Percentiles rank a stretch among this genome's conserved stretches.
phyloP scores from a whole-genome alignment of 1,284 basidiomycete genomes.

The Leucoagaricus sp. region DNA sequence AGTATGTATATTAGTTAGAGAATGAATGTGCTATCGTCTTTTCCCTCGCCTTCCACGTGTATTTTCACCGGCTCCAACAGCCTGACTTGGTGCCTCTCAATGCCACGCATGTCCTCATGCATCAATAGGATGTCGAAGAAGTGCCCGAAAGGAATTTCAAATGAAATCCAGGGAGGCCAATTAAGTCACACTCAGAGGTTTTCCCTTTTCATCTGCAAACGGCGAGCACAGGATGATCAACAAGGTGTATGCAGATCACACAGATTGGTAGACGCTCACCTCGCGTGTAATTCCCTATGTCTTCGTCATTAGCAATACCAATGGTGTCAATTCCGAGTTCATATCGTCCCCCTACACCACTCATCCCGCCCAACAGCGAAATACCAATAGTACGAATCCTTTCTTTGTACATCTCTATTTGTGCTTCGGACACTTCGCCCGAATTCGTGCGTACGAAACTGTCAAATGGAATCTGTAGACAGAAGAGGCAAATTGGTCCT shows the following conservation, averaged over 20 bases:
- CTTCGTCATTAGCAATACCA: constrained; percentile 47
- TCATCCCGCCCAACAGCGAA: constrained; percentile 79
- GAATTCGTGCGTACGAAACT: constrained; percentile 85
- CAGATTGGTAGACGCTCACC: neutral
- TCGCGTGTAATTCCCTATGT: constrained; percentile 17
- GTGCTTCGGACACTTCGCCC: constrained; percentile 69
- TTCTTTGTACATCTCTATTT: constrained; percentile 77
- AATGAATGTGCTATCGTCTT: neutral
- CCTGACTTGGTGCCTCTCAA: no score
- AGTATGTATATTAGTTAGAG: constrained; percentile 15
- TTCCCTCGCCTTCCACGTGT: neutral
- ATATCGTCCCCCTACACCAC: constrained; percentile 67
- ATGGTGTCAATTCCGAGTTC: constrained; percentile 78
- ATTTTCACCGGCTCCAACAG: no score
- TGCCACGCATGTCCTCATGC: no score
- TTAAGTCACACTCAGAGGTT: neutral
- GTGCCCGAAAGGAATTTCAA: neutral
- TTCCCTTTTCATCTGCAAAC: constrained; percentile 2
- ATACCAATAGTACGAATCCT: constrained; percentile 82
- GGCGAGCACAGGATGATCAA: neutral
- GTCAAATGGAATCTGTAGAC: constrained; percentile 73
- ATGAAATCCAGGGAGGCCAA: no score
- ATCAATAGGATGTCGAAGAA: neutral
- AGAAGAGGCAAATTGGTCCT: constrained; percentile 10
- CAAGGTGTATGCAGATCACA: neutral